Base-by-base conservation (phyloP, 2,329 filamentous ascomycete species). In the Metarhizium album region DNA sequence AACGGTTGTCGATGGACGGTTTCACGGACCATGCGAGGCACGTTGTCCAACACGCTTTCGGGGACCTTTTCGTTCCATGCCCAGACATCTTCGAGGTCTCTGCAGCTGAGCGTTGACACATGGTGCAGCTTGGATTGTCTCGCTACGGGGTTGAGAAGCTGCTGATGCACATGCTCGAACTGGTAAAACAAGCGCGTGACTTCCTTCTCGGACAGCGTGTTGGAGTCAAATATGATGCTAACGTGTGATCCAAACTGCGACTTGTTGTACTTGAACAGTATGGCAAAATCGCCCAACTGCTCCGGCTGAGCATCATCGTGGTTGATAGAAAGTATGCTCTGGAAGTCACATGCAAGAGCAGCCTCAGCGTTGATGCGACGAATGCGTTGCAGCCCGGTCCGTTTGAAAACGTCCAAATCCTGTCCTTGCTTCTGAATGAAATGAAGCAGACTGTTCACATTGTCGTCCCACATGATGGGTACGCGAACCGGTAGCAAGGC, bases 361-460 rank as follows among this genome's bases (percentile, higher is more conserved):
- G 55, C 40, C 14, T 57, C 48, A 3, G 46, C 29, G 16, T 46
- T 40, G 2, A 57, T 29, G 9, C 53, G 48, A 11, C 53, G 52
- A 74, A 47, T 56, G 33, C 62, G 55, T 3, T 60, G 57, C 2
- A 67, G 43, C 27, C 61, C 59, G 8, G 61, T 55, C 11, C 61
- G 53, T 43, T 61, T 63, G 33, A 53, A 59, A 2, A 54, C 38
- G 6, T 55, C 54, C 55, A 58, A 59, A 45, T 61, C 58, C 29
- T 50, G 31, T 8, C 56, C 45, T 47, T 54, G 55, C 11, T 54
- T 46, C 53, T 66, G 60, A 6, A 64, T 48, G 2, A 14, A 24
- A 13, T 47, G 18, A 3, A 57, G 40, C 3, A 57, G 37, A 3
- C 42, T 40, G 20, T 45, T 45, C 2, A 55, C 50, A 14, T 31